These are phyloP conservation scores for Maudiozyma humilis DNA, from an alignment of 1,139 yeast species.

Conservation along the genomic window DNA sequence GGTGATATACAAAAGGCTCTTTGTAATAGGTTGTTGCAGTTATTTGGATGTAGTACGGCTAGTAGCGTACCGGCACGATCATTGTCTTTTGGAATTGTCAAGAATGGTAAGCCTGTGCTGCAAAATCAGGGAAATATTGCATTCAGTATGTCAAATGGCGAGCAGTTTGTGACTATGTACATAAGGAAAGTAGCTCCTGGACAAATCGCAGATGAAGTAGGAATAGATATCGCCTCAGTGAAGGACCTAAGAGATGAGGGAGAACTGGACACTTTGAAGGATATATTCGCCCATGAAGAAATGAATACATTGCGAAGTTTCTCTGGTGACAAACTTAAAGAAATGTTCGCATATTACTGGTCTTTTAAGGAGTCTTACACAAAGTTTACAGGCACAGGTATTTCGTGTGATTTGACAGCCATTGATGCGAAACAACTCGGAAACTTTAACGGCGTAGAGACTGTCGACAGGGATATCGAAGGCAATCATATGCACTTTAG, in stretches of 20 bases:
- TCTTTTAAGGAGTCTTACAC: constrained; percentile 66
- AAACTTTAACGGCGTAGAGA: not conserved
- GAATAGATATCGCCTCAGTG: constrained; percentile 56
- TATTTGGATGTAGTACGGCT: constrained; percentile 24
- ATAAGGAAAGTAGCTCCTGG: constrained; percentile 25
- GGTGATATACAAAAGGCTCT: constrained; percentile 27
- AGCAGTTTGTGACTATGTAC: constrained; percentile 37
- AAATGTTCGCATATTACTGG: constrained; percentile 51
- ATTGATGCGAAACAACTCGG: constrained; percentile 24
- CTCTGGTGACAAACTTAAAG: constrained; percentile 10
- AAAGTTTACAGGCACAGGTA: constrained; percentile 54
- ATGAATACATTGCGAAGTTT: constrained; percentile 25
- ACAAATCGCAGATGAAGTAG: constrained; percentile 33
- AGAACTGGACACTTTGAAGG: constrained; percentile 39
- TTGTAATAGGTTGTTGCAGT: constrained; percentile 31
- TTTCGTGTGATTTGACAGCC: constrained; percentile 41
- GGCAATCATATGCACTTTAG: constrained; percentile 12
- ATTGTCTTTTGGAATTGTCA: constrained; percentile 22
- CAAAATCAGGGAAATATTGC: constrained; percentile 34
- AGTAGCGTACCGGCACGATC: constrained; percentile 9
- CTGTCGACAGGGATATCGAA: constrained; percentile 10
- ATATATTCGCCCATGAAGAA: constrained; percentile 44
- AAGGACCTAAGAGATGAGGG: constrained; percentile 33
- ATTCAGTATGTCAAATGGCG: constrained; percentile 49
- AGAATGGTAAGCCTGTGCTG: constrained; percentile 38